phyloP scores from a whole-genome alignment of 495 filamentous ascomycete species.

The Aspergillus wentii region DNA sequence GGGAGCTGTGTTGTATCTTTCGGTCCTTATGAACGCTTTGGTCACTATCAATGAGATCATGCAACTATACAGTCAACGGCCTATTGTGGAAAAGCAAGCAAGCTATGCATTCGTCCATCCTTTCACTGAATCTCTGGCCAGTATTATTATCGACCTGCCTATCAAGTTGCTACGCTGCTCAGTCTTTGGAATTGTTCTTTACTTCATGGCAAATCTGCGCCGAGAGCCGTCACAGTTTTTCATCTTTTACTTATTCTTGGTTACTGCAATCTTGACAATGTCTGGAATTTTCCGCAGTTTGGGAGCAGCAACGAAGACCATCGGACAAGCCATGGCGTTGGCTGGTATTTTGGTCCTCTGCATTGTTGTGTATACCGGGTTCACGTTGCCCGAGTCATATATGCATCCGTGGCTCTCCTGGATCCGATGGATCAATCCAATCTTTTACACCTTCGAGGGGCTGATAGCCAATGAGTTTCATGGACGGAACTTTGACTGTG shows the following conservation, averaged over 20 bases:
- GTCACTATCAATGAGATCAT: slow-evolving; percentile 67
- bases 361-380: slow-evolving; percentile 73
- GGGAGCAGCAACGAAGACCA: slow-evolving; percentile 62
- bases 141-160: slow-evolving; percentile 66
- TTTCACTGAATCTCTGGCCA: slow-evolving; percentile 63
- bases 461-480: slow-evolving; percentile 67
- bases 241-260: slow-evolving; percentile 69
- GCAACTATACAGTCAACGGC: slow-evolving; percentile 59
- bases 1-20: slow-evolving; percentile 67
- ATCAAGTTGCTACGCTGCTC: slow-evolving; percentile 57
- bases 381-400: slow-evolving; percentile 36
- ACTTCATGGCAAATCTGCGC: slow-evolving; percentile 65
- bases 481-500: slow-evolving; percentile 39
- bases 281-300: slow-evolving; percentile 75
- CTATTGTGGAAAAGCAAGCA: slow-evolving; percentile 59
- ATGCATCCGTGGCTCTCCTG: slow-evolving; percentile 76
- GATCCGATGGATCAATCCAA: slow-evolving; percentile 71
- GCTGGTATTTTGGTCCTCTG: slow-evolving; percentile 64
- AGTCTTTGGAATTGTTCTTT: slow-evolving; percentile 61
- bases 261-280: slow-evolving; percentile 60
- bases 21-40: slow-evolving; percentile 70
- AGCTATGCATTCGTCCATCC: slow-evolving; percentile 76
- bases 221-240: slow-evolving; percentile 64
- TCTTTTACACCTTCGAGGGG: slow-evolving; percentile 70
- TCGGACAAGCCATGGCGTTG: slow-evolving; percentile 71